Evolutionary conservation across 208 protist species (phyloP).

Genomic region (Crithidia brevicula): DNA sequence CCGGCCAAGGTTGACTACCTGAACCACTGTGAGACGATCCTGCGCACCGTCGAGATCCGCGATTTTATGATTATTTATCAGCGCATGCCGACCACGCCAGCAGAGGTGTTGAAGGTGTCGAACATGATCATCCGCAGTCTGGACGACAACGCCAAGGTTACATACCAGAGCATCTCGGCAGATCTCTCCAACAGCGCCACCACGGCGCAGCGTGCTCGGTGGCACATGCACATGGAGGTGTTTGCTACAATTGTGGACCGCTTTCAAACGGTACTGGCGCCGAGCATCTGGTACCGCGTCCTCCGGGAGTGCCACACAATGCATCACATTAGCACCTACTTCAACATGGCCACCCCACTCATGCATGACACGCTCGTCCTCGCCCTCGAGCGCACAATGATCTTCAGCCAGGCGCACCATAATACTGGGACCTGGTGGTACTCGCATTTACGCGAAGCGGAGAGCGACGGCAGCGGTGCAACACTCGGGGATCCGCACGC

Average conservation of each 20-base stretch:
- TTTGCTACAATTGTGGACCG: slow-evolving; percentile 8
- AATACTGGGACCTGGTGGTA: slow-evolving; percentile 30
- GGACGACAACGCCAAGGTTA: not conserved
- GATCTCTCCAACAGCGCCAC: not conserved
- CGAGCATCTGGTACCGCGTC: slow-evolving; percentile 22
- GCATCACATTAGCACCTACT: not conserved
- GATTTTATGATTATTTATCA: not conserved
- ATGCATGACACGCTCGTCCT: not conserved
- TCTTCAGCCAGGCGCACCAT: slow-evolving; percentile 25
- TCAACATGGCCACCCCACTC: not conserved
- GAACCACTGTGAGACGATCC: slow-evolving; percentile 10
- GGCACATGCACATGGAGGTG: slow-evolving; percentile 15
- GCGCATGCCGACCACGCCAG: not conserved
- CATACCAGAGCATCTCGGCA: not conserved
- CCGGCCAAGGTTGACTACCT: not conserved
- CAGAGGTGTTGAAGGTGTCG: not conserved
- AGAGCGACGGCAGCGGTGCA: too few species aligned
- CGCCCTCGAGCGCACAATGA: slow-evolving; percentile 9
- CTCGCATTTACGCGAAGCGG: not conserved
- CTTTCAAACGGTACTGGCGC: slow-evolving; percentile 22
- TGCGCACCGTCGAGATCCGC: not conserved
- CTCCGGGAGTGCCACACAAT: not conserved
- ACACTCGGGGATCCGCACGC: not conserved
- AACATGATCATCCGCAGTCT: not conserved
- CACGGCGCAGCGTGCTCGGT: not conserved